Conservation (phyloP, 257 asterid species). For the Cinchona pubescens region DNA sequence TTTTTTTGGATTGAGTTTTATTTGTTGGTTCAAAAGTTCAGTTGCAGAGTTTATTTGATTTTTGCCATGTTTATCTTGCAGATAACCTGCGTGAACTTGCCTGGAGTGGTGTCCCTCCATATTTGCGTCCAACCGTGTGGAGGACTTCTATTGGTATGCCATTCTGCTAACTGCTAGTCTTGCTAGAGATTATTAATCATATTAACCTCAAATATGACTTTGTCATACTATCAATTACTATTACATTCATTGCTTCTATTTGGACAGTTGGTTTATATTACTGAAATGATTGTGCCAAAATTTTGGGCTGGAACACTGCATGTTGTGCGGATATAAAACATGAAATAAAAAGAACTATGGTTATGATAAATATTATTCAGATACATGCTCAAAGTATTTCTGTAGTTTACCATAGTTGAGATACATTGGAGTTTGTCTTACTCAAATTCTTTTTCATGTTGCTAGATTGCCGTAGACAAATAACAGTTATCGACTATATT, state of each 20-base stretch:
- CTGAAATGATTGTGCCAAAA: background rate
- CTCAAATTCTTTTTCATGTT: background rate
- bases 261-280: background rate
- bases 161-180: background rate
- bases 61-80: slow-evolving; percentile 32
- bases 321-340: background rate
- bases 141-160: slow-evolving; percentile 90
- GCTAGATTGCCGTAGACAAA: no score
- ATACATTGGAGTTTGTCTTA: background rate
- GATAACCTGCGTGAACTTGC: slow-evolving; percentile 90
- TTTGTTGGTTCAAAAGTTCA: background rate
- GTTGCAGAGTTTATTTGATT: slow-evolving; percentile 10
- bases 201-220: background rate
- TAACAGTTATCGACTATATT: no score
- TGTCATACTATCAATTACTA: background rate
- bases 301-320: background rate
- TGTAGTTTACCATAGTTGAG: background rate
- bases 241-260: background rate
- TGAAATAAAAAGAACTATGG: background rate
- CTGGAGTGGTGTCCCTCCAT: slow-evolving; percentile 96
- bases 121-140: slow-evolving; percentile 93
- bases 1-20: background rate
- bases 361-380: background rate
- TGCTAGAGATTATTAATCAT: background rate
- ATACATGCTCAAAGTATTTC: background rate